Base-by-base conservation (phyloP, 139 green algal genomes). In the Nannochloris sp. region DNA sequence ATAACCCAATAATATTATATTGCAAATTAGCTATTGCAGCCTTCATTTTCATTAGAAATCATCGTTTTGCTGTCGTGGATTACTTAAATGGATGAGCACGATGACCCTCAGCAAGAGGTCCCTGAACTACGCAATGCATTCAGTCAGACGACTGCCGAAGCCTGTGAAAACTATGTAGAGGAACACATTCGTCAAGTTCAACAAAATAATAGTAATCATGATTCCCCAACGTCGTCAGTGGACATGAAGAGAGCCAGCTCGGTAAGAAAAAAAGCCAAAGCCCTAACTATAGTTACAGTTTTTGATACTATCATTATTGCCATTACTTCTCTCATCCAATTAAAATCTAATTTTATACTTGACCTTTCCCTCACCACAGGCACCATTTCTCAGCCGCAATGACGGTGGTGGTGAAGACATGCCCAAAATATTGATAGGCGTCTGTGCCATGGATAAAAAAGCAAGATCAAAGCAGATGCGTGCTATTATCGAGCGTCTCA, bases 401-500 rank as follows among this genome's bases (percentile, higher is more conserved):
- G 42, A 72, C 15, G 67, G 64, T 12, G 23, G 37, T 3, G 36
- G 60, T 37, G n/a, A 9, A 7, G 36, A 38, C 4, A 60, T 80
- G 35, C 73, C 73, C 7, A 65, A 66, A 35, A 76, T 80, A 47
- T 30, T 37, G 9, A 64, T 80, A 31, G 48, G 48, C 12, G 48
- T 59, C 48, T 59, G 48, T 12, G 90, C 90, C 23, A 96, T 96
- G 90, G 86, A 95, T 74, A 95, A 95, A 58, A 96, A 96, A 75
- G 79, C 75, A 2, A 31, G 44, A 23, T 92, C 81, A n/a, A 92
- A 94, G 68, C 90, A 91, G 4, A 98, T 99, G 91, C 66, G 64
- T 5, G 78, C 92, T 24, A 98, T 99, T 10, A 46, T 96, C 15
- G 65, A 90, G 23, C 81, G 92, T 6, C 72, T 98, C 19, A 65